Base-by-base conservation (phyloP, 2,329 filamentous ascomycete genomes). In the Thermochaetoides dissita region DNA sequence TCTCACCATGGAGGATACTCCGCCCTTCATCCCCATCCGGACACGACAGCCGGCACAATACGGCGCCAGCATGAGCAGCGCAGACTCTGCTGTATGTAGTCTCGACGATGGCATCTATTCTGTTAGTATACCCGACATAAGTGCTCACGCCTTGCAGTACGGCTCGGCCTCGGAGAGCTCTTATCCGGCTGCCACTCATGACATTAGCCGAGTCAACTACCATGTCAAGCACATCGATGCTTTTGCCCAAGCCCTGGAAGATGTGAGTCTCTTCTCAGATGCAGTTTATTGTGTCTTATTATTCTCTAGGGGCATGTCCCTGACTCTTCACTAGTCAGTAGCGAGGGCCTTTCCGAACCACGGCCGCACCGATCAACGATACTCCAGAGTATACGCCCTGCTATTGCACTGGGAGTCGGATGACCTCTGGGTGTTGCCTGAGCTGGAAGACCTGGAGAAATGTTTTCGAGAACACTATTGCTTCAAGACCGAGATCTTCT, bases 321-420 rank as follows among this genome's bases (percentile, higher is more conserved):
- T 24, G 17, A 24, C 17, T 24, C 17, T 24, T 24, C 17, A 24
- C 3, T 51, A 74, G 70, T 75, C 72, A 34, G 72, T 71, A 34
- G 59, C 61, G 32, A 63, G 71, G 48, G 71, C 70, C 12, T 76
- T 76, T 53, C 73, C 73, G 6, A 76, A 76, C 51, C 64, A 64
- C 36, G 70, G 70, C 32, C 63, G 63, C 41, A 55, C 66, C 6
- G 66, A 68, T 8, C 71, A 72, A 49, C 63, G 72, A 43, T 77
- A 76, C 56, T 65, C 61, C 45, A 72, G 71, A 40, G 72, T 76
- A 3, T 65, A 72, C 42, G 66, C 65, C 3, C 59, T 76, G 11
- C 59, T 76, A 34, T 57, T 76, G 24, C 70, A 76, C 54, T 76
- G 73, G 73, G 67, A 65, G 38, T 70, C 63, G 2, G 72, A 76